Evolutionary conservation across 495 filamentous ascomycete species (phyloP).

Genomic region (Tuber aestivum): DNA sequence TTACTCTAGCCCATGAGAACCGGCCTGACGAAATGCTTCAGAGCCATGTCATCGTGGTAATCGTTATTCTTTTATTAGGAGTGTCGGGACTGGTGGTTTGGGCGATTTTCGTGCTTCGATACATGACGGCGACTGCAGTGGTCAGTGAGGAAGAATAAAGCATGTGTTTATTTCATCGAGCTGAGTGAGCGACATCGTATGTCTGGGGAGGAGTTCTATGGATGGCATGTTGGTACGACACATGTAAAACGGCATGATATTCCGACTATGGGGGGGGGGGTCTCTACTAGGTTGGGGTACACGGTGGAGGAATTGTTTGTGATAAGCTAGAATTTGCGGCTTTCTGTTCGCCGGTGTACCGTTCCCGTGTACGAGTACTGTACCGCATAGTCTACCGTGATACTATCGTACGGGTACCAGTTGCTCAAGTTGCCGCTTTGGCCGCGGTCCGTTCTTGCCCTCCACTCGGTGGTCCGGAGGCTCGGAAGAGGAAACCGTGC

Average conservation of each 20-base stretch:
- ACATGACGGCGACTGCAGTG: constrained; percentile 12
- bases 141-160: constrained; percentile 16
- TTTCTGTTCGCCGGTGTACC: not conserved
- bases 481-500: not conserved
- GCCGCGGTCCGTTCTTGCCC: constrained; percentile 17
- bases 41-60: constrained; percentile 36
- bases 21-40: constrained; percentile 34
- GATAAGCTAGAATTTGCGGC: not conserved
- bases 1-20: constrained; percentile 26
- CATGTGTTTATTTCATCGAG: not conserved
- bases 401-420: constrained; percentile 19
- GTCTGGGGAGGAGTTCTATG: not conserved
- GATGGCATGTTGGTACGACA: not conserved
- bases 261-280: not conserved
- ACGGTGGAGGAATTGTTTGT: not conserved
- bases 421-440: constrained; percentile 31
- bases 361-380: too few species aligned
- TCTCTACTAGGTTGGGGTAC: not conserved
- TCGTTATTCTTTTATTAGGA: constrained; percentile 34
- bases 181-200: not conserved
- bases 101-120: constrained; percentile 27
- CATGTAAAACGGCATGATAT: constrained; percentile 1
- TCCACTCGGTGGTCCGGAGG: not conserved
- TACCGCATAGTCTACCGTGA: constrained; percentile 16
- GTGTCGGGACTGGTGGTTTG: constrained; percentile 26